Evolutionary conservation across 176 grass and related monocot genomes (phyloP).

Genomic region (Triticum aestivum): IWGSC_CS_RefSeq_v2.1 NC_057808.1:115626697-115627196

Average conservation of each 20-base stretch:
- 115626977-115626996: not conserved
- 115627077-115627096: not conserved
- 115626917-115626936: not conserved
- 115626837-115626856: not conserved
- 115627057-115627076: not conserved
- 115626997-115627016: constrained; percentile 1
- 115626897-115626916: not conserved
- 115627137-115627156: not conserved
- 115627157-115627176: constrained; percentile 1
- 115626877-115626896: not conserved
- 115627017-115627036: not conserved
- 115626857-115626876: not conserved
- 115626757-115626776: not conserved
- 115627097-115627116: not conserved
- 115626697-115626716: not conserved
- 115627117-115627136: constrained; percentile 3
- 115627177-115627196: not conserved
- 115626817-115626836: not conserved
- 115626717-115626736: not conserved
- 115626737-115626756: not conserved
- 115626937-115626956: not conserved
- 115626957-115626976: not conserved
- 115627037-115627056: not conserved
- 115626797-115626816: not conserved
- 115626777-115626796: not conserved